Evolutionary conservation across 2,329 filamentous ascomycete genomes (phyloP).

Genomic region (Pseudocercospora vitis): DNA sequence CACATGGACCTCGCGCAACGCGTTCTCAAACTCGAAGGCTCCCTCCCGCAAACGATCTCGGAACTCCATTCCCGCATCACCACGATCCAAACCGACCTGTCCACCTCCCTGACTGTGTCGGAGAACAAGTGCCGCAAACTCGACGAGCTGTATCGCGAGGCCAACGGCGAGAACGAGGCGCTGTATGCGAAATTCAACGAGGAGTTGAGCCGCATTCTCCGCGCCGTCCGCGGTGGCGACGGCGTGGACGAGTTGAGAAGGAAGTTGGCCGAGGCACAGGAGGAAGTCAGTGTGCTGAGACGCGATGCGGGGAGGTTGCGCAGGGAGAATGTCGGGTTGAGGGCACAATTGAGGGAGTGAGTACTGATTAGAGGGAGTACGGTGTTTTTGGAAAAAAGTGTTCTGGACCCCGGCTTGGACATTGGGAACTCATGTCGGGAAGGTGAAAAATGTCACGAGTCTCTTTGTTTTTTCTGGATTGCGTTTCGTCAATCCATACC

Average conservation of each 20-base stretch:
- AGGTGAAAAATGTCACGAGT: too few species aligned
- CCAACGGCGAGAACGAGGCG: conserved; percentile 86
- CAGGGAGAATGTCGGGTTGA: conserved; percentile 72
- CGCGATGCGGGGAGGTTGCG: conserved; percentile 83
- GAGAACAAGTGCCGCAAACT: conserved; percentile 79
- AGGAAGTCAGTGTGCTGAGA: conserved; percentile 74
- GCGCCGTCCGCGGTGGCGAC: conserved; percentile 70
- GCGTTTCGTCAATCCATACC: too few species aligned
- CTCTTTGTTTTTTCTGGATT: too few species aligned
- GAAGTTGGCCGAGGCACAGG: conserved; percentile 69
- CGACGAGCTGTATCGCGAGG: conserved; percentile 85
- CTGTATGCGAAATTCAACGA: conserved; percentile 89
- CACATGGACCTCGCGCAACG: conserved; percentile 54
- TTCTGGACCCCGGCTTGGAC: neutral
- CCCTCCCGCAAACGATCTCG: conserved; percentile 60
- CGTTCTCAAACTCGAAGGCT: conserved; percentile 66
- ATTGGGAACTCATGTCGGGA: too few species aligned
- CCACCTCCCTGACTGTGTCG: conserved; percentile 66
- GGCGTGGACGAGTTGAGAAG: conserved; percentile 75
- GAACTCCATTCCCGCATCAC: conserved; percentile 63
- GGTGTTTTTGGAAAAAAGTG: neutral
- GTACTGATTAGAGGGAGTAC: too few species aligned
- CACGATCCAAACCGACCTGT: conserved; percentile 68
- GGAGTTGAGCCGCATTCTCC: conserved; percentile 81
- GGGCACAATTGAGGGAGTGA: conserved; percentile 49